These are phyloP conservation scores for Rubia balearica DNA, from an alignment of 305 asterid species.

Conservation along the genomic window DNA sequence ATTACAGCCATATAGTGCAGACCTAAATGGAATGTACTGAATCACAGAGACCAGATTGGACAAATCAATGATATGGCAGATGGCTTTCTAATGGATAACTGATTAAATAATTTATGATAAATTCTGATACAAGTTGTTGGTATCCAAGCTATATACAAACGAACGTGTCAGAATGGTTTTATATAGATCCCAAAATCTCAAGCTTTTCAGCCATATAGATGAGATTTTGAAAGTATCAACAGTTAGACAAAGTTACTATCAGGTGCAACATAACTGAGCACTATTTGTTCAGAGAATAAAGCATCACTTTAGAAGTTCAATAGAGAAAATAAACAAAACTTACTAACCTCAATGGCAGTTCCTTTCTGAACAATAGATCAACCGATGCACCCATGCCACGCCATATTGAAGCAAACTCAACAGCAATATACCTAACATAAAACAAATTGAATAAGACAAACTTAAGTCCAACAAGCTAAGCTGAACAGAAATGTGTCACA, in stretches of 20 bases:
- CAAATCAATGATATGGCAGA: not conserved
- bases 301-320: constrained; percentile 10
- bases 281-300: not conserved
- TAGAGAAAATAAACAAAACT: constrained; percentile 15
- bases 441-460: constrained; percentile 9
- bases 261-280: not conserved
- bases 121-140: not conserved
- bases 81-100: not conserved
- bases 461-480: constrained; percentile 16
- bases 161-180: not conserved
- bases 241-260: not conserved
- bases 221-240: not conserved
- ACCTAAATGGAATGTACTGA: constrained; percentile 1
- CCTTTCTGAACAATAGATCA: constrained; percentile 81
- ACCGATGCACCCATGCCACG: constrained; percentile 95
- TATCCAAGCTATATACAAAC: not conserved
- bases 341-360: constrained; percentile 83
- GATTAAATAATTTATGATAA: not conserved
- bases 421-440: constrained; percentile 77
- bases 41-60: not conserved
- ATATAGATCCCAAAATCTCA: not conserved
- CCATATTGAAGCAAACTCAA: constrained; percentile 99
- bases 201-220: not conserved
- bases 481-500: constrained; percentile 9
- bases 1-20: not conserved